These are phyloP conservation scores for Furcasterigmium sp. DNA, from an alignment of 2,329 filamentous ascomycete species.

Conservation along the genomic window DNA sequence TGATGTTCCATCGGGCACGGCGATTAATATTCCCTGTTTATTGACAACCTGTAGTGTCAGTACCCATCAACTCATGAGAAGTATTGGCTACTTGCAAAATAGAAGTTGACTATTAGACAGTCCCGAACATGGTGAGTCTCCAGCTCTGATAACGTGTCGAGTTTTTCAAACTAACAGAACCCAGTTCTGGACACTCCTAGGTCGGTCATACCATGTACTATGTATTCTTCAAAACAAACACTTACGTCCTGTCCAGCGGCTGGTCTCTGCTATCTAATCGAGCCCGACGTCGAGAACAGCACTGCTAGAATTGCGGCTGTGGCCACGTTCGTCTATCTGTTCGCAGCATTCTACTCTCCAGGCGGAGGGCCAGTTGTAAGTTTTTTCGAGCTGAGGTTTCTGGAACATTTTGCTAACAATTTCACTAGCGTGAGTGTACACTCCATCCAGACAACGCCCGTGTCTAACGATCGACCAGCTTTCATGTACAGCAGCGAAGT, in stretches of 20 bases:
- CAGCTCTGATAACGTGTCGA: no score
- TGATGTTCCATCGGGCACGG: no score
- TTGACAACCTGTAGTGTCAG: slow-evolving; percentile 45
- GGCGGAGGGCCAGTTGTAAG: slow-evolving; percentile 47
- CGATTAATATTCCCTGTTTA: no score
- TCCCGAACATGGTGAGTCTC: slow-evolving; percentile 65
- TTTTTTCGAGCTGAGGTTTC: slow-evolving; percentile 48
- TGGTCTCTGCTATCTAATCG: slow-evolving; percentile 31
- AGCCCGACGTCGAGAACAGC: slow-evolving; percentile 11
- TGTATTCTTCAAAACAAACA: neutral
- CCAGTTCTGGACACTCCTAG: slow-evolving; percentile 52
- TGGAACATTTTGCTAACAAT: neutral
- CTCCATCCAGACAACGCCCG: neutral
- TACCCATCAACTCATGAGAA: no score
- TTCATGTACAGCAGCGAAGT: slow-evolving; percentile 30
- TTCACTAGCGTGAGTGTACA: neutral
- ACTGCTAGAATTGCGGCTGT: slow-evolving; percentile 46
- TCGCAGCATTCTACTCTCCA: slow-evolving; percentile 54
- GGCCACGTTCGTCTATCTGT: slow-evolving; percentile 59
- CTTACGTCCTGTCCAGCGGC: slow-evolving; percentile 39
- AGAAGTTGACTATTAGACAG: slow-evolving; percentile 63
- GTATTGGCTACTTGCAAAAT: slow-evolving; percentile 62
- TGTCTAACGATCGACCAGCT: no score
- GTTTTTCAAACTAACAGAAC: no score
- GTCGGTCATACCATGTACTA: no score